Evolutionary conservation across 208 protist species (phyloP), one percentile per base, ranked within the genome.

Genomic region (Leishmania tropica): DNA sequence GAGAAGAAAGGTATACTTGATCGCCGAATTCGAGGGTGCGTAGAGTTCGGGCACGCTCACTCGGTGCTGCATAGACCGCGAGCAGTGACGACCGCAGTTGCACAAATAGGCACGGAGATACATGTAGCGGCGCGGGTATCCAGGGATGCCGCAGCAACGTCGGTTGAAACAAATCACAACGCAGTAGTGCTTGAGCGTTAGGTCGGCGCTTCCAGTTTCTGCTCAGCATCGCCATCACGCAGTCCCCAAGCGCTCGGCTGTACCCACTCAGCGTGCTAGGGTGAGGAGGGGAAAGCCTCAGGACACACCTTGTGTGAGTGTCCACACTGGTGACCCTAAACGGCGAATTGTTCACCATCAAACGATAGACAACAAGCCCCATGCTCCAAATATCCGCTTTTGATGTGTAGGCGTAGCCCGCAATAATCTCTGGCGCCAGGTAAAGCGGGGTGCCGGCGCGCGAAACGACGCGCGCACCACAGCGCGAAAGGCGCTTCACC

Each of bases 321-420:
- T 84, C 81, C 40, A 91, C 37, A 35, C 60, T 86, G 24, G 35
- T 40, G 24, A 79, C 81, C 19, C 42, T 28, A 65, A 94, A 95
- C 4, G 93, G 93, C 8, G 88, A 35, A 11, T 56, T 73, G 64
- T 93, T 90, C 3, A 91, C 91, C 85, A 96, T 92, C 40, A 96
- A 40, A 8, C 83, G 64, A 87, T 94, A 95, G 48, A 93, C 82
- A 3, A 86, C 87, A 4, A 96, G 90, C 15, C 93, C 93, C 51
- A 96, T 81, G 67, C 91, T 92, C 93, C 93, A 96, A 15, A 96
- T 75, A 77, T 96, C 93, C 17, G 93, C 86, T 65, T 94, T 92
- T 28, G 87, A 85, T 15, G 91, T 93, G 78, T 95, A 96, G 21
- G 81, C 42, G 71, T 88, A 85, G 62, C 91, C 91, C 67, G 58